Percentiles rank a stretch among this genome's conserved stretches.
Conservation (phyloP, 2,329 filamentous ascomycete species). For the Microcyclosporella mali region DNA sequence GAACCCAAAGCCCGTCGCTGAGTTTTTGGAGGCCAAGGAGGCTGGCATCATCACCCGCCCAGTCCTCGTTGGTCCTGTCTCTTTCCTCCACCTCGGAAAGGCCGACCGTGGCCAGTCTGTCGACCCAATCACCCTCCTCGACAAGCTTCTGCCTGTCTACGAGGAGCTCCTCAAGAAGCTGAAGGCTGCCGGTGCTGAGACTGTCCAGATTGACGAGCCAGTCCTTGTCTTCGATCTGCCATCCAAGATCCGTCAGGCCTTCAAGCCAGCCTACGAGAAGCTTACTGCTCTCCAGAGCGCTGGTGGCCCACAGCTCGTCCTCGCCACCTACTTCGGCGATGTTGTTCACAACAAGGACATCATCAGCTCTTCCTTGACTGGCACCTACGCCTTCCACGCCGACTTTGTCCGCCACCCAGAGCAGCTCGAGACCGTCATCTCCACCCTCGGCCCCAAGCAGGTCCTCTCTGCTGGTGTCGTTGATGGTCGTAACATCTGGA, state of each 20-base stretch:
- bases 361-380: constrained; percentile 60
- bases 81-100: constrained; percentile 96
- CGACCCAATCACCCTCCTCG: constrained; percentile 86
- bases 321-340: constrained; percentile 98
- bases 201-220: constrained; percentile 97
- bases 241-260: constrained; percentile 85
- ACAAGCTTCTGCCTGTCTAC: constrained; percentile 91
- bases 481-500: constrained; percentile 99
- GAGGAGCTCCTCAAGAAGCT: constrained; percentile 87
- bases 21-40: constrained; percentile 97
- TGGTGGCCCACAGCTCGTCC: constrained; percentile 78
- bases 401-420: constrained; percentile 98
- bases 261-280: constrained; percentile 96
- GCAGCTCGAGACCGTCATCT: constrained; percentile 82
- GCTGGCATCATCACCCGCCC: constrained; percentile 89
- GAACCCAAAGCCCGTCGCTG: constrained; percentile 85
- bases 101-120: constrained; percentile 92
- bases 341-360: constrained; percentile 98
- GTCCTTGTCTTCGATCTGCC: constrained; percentile 91
- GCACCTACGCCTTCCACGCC: constrained; percentile 79
- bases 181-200: constrained; percentile 92
- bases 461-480: constrained; percentile 93
- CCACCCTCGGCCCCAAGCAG: constrained; percentile 80
- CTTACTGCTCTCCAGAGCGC: constrained; percentile 62
- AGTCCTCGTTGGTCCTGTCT: constrained; percentile 90